A percentile compares a stretch with the other conserved stretches of the same genome.
These are phyloP conservation scores for Bonia amplexicaulis DNA, from an alignment of 176 grass and related monocot species.

Conservation along the genomic window DNA sequence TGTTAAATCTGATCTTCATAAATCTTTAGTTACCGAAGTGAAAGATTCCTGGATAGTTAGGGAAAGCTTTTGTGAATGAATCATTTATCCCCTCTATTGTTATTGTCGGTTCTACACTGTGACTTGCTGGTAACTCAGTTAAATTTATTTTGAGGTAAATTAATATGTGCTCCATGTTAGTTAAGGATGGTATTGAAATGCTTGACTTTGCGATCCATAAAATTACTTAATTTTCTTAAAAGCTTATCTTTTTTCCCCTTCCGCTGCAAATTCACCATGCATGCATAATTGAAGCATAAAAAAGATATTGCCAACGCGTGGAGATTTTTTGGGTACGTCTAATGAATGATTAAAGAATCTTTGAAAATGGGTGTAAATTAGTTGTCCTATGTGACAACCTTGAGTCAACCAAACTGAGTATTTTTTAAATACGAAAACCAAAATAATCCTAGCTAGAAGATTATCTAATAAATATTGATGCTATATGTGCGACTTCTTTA, in stretches of 20 bases:
- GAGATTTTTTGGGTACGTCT: background rate
- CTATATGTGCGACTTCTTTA: no score
- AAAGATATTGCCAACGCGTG: background rate
- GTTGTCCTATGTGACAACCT: background rate
- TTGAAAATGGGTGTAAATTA: background rate
- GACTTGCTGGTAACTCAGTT: background rate
- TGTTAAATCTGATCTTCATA: no score
- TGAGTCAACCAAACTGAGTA: background rate
- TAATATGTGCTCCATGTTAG: background rate
- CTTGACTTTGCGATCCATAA: background rate
- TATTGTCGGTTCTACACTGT: no score
- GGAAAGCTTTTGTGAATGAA: no score
- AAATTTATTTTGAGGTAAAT: background rate
- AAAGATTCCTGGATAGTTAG: no score
- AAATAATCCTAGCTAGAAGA: background rate
- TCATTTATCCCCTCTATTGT: no score
- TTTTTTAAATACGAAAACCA: background rate
- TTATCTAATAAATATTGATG: background rate
- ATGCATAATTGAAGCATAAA: background rate
- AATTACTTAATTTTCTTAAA: no score
- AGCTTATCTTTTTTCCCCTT: background rate
- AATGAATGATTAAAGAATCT: constrained; percentile 19
- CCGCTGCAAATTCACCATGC: background rate
- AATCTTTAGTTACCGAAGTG: no score
- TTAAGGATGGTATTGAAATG: background rate